phyloP scores from a whole-genome alignment of 2,329 filamentous ascomycete species.

The Aspergillus cejpii region DNA sequence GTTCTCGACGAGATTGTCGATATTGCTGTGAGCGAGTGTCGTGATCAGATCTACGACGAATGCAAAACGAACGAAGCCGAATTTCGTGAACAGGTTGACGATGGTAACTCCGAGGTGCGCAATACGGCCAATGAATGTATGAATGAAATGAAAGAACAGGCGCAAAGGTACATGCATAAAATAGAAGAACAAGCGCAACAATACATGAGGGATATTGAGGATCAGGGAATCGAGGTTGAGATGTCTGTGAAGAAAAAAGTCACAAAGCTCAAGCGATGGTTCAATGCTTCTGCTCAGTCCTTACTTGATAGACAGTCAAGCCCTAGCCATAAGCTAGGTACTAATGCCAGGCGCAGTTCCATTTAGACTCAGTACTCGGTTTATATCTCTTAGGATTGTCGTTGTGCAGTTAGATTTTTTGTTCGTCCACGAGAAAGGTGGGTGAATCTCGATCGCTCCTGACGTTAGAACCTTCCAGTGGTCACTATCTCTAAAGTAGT shows the following conservation, averaged over 20 bases:
- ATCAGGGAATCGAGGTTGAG: slow-evolving; percentile 9
- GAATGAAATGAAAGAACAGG: slow-evolving; percentile 10
- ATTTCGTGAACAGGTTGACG: slow-evolving; percentile 15
- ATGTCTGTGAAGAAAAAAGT: slow-evolving; percentile 7
- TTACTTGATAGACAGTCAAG: slow-evolving; percentile 10
- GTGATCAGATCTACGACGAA: slow-evolving; percentile 15
- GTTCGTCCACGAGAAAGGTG: background rate
- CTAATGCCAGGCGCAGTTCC: slow-evolving; percentile 14
- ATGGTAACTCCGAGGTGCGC: slow-evolving; percentile 13
- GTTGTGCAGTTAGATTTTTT: background rate
- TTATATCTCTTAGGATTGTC: background rate
- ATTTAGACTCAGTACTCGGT: slow-evolving; percentile 10
- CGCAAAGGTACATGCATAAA: slow-evolving; percentile 9
- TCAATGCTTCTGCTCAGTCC: slow-evolving; percentile 8
- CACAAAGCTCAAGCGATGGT: slow-evolving; percentile 10
- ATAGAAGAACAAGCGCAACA: slow-evolving; percentile 12
- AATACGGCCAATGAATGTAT: slow-evolving; percentile 14
- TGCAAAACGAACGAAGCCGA: slow-evolving; percentile 13
- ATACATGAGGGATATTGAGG: slow-evolving; percentile 10
- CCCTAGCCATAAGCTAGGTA: slow-evolving; percentile 8
- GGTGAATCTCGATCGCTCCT: background rate
- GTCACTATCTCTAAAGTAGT: too few relatives aligned
- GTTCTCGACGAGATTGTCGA: slow-evolving; percentile 13
- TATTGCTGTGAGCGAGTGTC: slow-evolving; percentile 11
- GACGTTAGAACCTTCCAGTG: background rate